Conservation (phyloP, 345 rosid genomes). For the Sapria himalayana region DNA sequence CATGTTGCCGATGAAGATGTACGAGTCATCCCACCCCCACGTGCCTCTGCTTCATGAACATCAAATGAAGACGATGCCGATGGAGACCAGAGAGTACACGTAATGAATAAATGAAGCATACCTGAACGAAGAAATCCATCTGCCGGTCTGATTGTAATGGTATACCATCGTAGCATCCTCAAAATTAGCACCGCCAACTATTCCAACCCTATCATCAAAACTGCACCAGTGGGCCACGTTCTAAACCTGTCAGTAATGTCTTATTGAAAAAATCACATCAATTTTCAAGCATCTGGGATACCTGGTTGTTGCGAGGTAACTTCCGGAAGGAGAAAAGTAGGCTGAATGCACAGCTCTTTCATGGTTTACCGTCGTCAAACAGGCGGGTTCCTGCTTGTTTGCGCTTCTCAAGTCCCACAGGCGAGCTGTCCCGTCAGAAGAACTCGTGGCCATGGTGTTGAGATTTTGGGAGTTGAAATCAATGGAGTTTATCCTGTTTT, state of each 20-base stretch:
- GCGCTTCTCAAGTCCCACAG: slow-evolving; percentile 73
- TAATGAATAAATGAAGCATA: slow-evolving; percentile 15
- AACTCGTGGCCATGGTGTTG: slow-evolving; percentile 55
- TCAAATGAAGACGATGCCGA: not conserved
- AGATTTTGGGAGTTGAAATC: slow-evolving; percentile 47
- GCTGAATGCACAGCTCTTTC: slow-evolving; percentile 51
- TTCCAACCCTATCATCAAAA: slow-evolving; percentile 32
- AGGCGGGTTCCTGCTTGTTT: slow-evolving; percentile 15
- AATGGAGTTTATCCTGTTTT: slow-evolving; percentile 46
- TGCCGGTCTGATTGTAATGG: slow-evolving; percentile 42
- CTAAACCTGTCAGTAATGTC: too few species aligned
- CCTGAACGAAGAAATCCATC: slow-evolving; percentile 63
- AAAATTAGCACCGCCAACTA: slow-evolving; percentile 31
- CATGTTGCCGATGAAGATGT: slow-evolving; percentile 38
- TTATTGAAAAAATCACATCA: too few species aligned
- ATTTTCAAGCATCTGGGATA: too few species aligned
- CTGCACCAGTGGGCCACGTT: too few species aligned
- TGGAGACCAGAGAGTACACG: too few species aligned
- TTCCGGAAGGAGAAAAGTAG: slow-evolving; percentile 77
- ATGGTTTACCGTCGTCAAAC: slow-evolving; percentile 24
- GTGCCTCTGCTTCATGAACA: slow-evolving; percentile 24
- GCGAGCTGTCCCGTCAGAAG: slow-evolving; percentile 53
- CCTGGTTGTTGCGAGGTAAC: slow-evolving; percentile 63
- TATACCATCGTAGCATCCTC: slow-evolving; percentile 21
- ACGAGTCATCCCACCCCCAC: slow-evolving; percentile 93